Evolutionary conservation across 1,284 basidiomycete species (phyloP).

Genomic region (Pseudozyma thailandica): DNA sequence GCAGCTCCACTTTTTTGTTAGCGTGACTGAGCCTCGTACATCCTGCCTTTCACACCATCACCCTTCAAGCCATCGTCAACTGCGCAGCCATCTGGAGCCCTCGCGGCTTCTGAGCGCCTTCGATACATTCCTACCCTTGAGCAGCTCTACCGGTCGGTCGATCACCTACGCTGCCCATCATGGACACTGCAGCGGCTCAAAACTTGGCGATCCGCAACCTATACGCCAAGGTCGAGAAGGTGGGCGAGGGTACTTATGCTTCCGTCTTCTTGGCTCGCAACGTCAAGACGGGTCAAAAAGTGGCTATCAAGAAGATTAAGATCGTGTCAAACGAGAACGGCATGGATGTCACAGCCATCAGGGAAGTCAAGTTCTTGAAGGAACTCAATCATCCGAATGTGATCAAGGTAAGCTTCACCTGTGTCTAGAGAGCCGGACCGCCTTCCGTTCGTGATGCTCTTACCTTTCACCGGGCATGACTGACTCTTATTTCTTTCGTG

Average conservation of each 20-base stretch:
- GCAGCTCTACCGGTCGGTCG: background rate
- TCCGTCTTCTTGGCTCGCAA: slow-evolving; percentile 79
- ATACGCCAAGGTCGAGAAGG: slow-evolving; percentile 55
- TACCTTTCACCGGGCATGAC: too few relatives aligned
- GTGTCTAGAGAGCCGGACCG: too few relatives aligned
- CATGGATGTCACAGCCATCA: slow-evolving; percentile 96
- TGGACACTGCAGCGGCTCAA: slow-evolving; percentile 55
- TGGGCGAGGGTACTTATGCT: slow-evolving; percentile 94
- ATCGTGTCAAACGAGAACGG: slow-evolving; percentile 82
- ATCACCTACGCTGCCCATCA: slow-evolving; percentile 45
- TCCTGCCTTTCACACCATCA: background rate
- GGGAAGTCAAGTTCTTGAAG: slow-evolving; percentile 96
- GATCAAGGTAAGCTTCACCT: slow-evolving; percentile 76
- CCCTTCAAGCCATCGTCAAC: background rate
- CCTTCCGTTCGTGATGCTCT: too few relatives aligned
- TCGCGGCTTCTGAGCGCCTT: background rate
- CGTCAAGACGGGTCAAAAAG: slow-evolving; percentile 76
- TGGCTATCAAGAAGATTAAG: slow-evolving; percentile 90
- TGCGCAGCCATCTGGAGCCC: slow-evolving; percentile 1
- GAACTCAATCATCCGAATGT: slow-evolving; percentile 95
- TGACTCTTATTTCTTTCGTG: too few relatives aligned
- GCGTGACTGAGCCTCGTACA: background rate
- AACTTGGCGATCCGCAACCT: slow-evolving; percentile 54
- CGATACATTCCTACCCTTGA: background rate
- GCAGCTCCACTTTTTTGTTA: background rate